These are phyloP conservation scores for Oemleria cerasiformis DNA, from an alignment of 306 rosid genomes.

Conservation along the genomic window DNA sequence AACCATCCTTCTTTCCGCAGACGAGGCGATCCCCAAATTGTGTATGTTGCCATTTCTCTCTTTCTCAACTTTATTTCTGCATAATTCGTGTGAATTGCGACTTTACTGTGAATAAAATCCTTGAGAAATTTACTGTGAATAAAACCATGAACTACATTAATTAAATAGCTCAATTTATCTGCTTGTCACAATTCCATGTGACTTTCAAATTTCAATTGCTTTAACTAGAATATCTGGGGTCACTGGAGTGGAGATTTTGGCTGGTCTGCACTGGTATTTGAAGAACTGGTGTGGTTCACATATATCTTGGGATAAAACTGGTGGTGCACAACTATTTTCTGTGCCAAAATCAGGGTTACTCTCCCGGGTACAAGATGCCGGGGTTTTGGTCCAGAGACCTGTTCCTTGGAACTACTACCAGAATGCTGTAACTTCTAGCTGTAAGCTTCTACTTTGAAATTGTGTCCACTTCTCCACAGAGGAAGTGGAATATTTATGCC, in stretches of 20 bases:
- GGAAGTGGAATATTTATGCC: neutral
- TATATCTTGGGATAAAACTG: slow-evolving; percentile 92
- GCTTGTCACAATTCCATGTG: slow-evolving; percentile 3
- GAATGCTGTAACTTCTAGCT: slow-evolving; percentile 91
- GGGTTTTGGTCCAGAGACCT: slow-evolving; percentile 60
- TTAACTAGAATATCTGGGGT: slow-evolving; percentile 55
- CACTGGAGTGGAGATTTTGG: slow-evolving; percentile 76
- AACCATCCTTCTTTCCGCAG: slow-evolving; percentile 50
- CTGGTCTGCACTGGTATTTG: slow-evolving; percentile 84
- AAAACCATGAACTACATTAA: neutral
- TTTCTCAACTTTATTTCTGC: neutral
- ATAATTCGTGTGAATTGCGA: neutral
- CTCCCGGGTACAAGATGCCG: slow-evolving; percentile 46
- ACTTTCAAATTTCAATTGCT: slow-evolving; percentile 9
- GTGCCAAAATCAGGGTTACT: slow-evolving; percentile 57
- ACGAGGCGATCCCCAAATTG: slow-evolving; percentile 53
- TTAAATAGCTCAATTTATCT: neutral
- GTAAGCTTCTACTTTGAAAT: slow-evolving; percentile 43
- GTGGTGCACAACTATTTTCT: slow-evolving; percentile 65
- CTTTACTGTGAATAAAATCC: neutral
- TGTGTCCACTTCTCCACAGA: neutral
- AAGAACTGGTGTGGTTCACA: slow-evolving; percentile 75
- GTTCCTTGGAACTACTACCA: slow-evolving; percentile 85
- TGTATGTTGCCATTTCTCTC: slow-evolving; percentile 36
- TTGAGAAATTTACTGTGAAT: neutral